Evolutionary conservation across 441 rosid species (phyloP), one percentile per base, ranked within the genome.

Genomic region (Isatis lusitanica): DNA sequence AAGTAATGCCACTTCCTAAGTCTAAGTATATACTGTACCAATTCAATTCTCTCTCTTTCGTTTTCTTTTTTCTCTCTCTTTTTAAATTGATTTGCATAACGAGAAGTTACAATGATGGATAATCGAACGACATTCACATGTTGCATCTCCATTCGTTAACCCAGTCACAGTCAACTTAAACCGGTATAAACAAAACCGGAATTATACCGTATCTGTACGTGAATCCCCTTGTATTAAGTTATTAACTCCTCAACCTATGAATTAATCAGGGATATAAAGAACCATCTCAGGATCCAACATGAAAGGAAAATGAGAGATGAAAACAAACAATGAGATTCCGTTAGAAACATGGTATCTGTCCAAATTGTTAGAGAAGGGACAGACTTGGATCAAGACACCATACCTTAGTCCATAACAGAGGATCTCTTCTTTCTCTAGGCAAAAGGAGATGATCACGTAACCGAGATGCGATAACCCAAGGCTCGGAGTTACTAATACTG

Each of bases 391-490:
- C 12, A 4, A 24, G 59, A 39, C 1, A 58, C 44, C 7, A 3
- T 79, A 90, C 97, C 97, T 84, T 87, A 82, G 81, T 87, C 97
- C 97, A 92, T 61, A 92, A 75, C 70, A 64, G 51, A 67, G 84
- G 89, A 74, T 92, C 85, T 81, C 88, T 94, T 80, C 98, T 88
- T 85, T 94, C 97, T 81, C 82, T 88, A 59, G 97, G 93, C 51
- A 83, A 83, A 65, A 94, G 95, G 53, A 94, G 84, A 87, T 87
- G 87, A 83, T 94, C 97, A 53, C 97, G 88, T 26, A 92, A 78
- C 80, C 85, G 82, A 63, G 97, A 85, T 58, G 96, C 95, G 51
- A 92, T 91, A 55, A 92, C 83, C 98, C 97, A 94, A 40, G 96
- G 83, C 74, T 90, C 93, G 80, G 68, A 75, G 76, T 83, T 81